phyloP scores from a whole-genome alignment of 495 filamentous ascomycete genomes.

The Penicillium simplicissimum region DNA sequence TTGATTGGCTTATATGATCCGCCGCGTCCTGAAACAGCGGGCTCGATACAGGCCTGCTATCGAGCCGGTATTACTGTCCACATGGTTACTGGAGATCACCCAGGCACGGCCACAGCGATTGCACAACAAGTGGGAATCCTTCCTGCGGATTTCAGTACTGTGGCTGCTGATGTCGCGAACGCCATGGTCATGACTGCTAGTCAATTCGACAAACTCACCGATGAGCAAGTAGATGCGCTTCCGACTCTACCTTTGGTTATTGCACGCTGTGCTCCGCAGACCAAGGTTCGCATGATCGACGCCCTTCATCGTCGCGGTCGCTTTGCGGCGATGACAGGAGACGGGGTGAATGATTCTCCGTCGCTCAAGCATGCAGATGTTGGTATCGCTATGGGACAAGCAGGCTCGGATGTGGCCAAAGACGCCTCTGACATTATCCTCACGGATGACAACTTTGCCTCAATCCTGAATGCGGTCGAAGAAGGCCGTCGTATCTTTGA shows the following conservation, averaged over 20 bases:
- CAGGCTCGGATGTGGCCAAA: slow-evolving; percentile 80
- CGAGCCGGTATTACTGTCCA: slow-evolving; percentile 69
- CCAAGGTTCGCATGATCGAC: slow-evolving; percentile 78
- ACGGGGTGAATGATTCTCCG: slow-evolving; percentile 85
- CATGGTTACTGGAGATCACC: slow-evolving; percentile 73
- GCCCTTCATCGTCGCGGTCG: slow-evolving; percentile 64
- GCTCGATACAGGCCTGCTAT: slow-evolving; percentile 62
- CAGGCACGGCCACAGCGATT: slow-evolving; percentile 63
- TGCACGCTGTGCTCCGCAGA: slow-evolving; percentile 69
- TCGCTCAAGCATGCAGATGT: slow-evolving; percentile 80
- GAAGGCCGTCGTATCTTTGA: slow-evolving; percentile 74
- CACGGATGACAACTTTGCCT: slow-evolving; percentile 82
- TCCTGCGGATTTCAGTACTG: slow-evolving; percentile 48
- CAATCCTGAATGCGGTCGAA: slow-evolving; percentile 71
- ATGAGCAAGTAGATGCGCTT: slow-evolving; percentile 64
- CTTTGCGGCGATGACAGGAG: slow-evolving; percentile 85
- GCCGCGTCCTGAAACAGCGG: slow-evolving; percentile 56
- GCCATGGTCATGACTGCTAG: slow-evolving; percentile 69
- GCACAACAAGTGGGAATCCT: slow-evolving; percentile 68
- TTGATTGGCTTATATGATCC: slow-evolving; percentile 75
- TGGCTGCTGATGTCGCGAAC: slow-evolving; percentile 59
- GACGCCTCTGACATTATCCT: slow-evolving; percentile 82
- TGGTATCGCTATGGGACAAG: slow-evolving; percentile 80
- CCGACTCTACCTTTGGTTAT: slow-evolving; percentile 68
- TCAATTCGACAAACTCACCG: slow-evolving; percentile 64